These are phyloP conservation scores for Citrullus amarus DNA, from an alignment of 306 rosid species.

Conservation along the genomic window DNA sequence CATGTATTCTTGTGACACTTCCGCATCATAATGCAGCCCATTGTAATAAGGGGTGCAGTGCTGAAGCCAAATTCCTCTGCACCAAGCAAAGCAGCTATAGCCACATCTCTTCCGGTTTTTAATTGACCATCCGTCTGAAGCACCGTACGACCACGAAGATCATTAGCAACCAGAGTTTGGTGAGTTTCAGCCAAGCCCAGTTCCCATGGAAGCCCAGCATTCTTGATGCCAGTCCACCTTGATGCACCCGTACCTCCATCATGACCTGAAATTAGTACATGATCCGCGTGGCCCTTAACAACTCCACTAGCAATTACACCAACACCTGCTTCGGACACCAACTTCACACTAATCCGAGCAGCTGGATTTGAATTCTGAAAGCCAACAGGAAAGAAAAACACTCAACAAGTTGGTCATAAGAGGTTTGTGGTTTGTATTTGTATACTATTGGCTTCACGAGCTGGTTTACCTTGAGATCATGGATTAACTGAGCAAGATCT, in stretches of 20 bases:
- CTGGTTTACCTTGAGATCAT: constrained; percentile 69
- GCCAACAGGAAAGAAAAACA: constrained; percentile 5
- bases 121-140: constrained; percentile 99
- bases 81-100: constrained; percentile 95
- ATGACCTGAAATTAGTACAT: constrained; percentile 90
- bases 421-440: neutral
- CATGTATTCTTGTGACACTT: constrained; percentile 99
- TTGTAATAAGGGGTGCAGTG: constrained; percentile 96
- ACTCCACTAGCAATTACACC: constrained; percentile 99
- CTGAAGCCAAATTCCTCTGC: constrained; percentile 99
- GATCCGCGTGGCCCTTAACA: constrained; percentile 98
- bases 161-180: constrained; percentile 92
- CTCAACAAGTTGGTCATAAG: neutral
- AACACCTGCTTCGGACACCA: constrained; percentile 98
- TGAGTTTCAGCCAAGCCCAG: constrained; percentile 99
- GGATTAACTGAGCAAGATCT: constrained; percentile 92
- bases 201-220: constrained; percentile 99
- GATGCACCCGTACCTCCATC: constrained; percentile 99
- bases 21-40: constrained; percentile 99
- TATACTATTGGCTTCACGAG: neutral
- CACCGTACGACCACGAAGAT: constrained; percentile 89
- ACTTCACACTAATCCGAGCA: constrained; percentile 93
- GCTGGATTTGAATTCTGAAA: constrained; percentile 78
- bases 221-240: constrained; percentile 99
- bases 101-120: constrained; percentile 98